Conservation (phyloP, 1,284 basidiomycete species). For the Marasmius tenuissimus region DNA sequence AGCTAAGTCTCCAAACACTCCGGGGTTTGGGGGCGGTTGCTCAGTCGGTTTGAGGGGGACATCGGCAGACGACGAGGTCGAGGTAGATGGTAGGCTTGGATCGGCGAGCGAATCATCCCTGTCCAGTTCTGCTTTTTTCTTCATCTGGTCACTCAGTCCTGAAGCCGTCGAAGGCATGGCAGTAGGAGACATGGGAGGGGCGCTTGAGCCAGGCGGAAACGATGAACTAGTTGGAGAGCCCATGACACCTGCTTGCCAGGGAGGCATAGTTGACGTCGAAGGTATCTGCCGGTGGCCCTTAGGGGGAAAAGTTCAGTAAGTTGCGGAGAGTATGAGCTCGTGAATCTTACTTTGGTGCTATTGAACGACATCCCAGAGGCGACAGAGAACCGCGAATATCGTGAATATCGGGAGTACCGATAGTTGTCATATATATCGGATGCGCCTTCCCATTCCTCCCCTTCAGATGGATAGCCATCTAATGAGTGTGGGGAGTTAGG, state of each 20-base stretch:
- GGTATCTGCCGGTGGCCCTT: constrained; percentile 3
- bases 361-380: neutral
- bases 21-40: neutral
- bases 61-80: neutral
- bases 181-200: neutral
- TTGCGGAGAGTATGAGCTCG: neutral
- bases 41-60: neutral
- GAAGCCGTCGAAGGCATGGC: neutral
- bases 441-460: constrained; percentile 16
- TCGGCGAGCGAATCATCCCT: neutral
- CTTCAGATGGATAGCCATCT: neutral
- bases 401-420: constrained; percentile 10
- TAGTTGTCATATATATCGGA: constrained; percentile 18
- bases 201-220: neutral
- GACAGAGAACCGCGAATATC: neutral
- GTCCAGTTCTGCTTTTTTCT: neutral
- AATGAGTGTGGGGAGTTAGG: neutral
- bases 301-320: neutral
- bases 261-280: constrained; percentile 9
- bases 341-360: constrained; percentile 2
- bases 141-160: neutral
- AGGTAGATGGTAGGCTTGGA: neutral
- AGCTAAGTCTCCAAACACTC: neutral
- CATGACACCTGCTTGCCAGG: neutral
- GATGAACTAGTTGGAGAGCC: neutral